Conservation (phyloP, 257 asterid species). For the Nicotiana undulata region DNA sequence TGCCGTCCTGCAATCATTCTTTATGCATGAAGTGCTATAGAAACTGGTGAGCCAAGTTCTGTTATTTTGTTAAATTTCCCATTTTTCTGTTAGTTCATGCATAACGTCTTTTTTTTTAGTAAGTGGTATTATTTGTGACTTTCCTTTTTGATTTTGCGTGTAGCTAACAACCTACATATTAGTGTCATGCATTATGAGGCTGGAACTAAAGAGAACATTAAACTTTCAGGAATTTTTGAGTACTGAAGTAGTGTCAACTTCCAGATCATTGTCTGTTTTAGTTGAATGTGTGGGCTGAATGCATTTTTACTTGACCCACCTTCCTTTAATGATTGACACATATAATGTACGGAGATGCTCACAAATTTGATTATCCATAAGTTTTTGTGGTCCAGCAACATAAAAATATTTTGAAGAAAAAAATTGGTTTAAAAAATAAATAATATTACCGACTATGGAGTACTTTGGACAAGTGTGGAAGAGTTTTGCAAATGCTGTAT, state of each 20-base stretch:
- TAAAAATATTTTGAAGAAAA: neutral
- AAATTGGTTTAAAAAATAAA: neutral
- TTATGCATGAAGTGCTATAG: constrained; percentile 72
- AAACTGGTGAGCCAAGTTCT: constrained; percentile 47
- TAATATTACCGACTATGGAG: neutral
- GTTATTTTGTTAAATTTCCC: neutral
- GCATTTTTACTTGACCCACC: neutral
- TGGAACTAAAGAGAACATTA: neutral
- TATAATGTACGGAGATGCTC: neutral
- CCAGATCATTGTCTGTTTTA: neutral
- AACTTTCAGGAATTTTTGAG: neutral
- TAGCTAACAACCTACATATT: neutral
- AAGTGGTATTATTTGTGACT: neutral
- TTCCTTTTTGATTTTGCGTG: neutral
- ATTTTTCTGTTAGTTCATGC: neutral
- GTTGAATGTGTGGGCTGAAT: neutral
- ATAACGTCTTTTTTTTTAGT: neutral
- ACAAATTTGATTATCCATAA: neutral
- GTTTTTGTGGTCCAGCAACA: neutral
- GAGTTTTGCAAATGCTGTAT: neutral
- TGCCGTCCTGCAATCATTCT: constrained; percentile 79
- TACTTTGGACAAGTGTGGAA: neutral
- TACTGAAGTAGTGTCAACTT: neutral
- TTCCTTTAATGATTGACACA: neutral
- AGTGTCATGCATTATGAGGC: neutral